Evolutionary conservation across 73 alveolate genomes (phyloP).

Genomic region (Paramecium primaurelia): DNA sequence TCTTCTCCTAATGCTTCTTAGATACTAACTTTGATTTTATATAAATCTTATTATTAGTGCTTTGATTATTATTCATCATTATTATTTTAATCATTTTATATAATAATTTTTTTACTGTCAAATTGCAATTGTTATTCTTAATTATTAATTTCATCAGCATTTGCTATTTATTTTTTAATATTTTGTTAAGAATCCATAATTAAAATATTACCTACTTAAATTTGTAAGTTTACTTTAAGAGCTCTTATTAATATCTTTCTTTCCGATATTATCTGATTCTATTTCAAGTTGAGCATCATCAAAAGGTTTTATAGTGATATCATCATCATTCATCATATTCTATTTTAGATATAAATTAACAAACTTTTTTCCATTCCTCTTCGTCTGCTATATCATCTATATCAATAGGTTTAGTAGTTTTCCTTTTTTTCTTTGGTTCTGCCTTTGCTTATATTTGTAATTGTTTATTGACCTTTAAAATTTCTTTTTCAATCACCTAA

Average conservation of each 20-base stretch:
- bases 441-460: background rate
- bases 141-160: background rate
- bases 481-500: background rate
- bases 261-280: background rate
- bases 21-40: background rate
- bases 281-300: background rate
- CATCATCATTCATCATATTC: constrained; percentile 26
- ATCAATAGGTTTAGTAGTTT: background rate
- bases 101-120: background rate
- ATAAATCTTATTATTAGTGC: background rate
- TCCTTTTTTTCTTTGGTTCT: background rate
- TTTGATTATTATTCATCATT: background rate
- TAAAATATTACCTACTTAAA: background rate
- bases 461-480: background rate
- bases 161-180: background rate
- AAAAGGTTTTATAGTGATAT: background rate
- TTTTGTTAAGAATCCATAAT: background rate
- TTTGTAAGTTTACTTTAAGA: background rate
- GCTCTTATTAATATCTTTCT: background rate
- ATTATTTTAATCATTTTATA: background rate
- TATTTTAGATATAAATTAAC: background rate
- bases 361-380: constrained; percentile 5
- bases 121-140: background rate
- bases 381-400: background rate
- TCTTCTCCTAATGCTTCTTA: background rate